Evolutionary conservation across 78 protist genomes (phyloP), one percentile per base, ranked within the genome.

Genomic region (Tieghemostelium lacteum): DNA sequence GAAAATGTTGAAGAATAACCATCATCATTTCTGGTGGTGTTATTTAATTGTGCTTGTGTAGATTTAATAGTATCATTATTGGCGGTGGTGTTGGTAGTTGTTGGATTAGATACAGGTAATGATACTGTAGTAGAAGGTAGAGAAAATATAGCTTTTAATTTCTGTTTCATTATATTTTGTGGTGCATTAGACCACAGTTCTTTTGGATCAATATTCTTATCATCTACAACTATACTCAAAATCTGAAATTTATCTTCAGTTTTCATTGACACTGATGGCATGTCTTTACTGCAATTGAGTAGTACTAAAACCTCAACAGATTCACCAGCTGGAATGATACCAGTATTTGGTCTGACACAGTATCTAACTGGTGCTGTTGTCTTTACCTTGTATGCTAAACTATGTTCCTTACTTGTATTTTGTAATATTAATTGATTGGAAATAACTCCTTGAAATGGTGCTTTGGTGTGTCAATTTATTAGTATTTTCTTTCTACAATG

Each of bases 341-440:
- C 96, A 26, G 78, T 80, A 45, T 94, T 94, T 69, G 96, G 96
- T 36, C 94, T 75, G 1, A 94, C 96, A 14, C 94, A 94, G 83
- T 94, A 94, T 66, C 77, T 70, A 73, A 75, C 64, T 33, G 96
- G 96, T 29, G 89, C 91, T 4, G 96, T 94, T 2, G 96, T 94
- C 54, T 94, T 94, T 2, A 94, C 96, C 42, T 94, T 94, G 57
- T 75, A 94, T 22, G 88, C 89, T 22, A 66, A 66, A 61, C 64
- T 72, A 45, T 74, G 64, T 31, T 92, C 85, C 14, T 75, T 73
- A 57, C 86, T 86, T 20, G 20, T 39, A 66, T 86, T 86, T 8
- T 58, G 31, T 40, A 86, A 39, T 58, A 55, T 83, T 22, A 83
- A 31, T 69, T 69, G 49, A 60, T 69, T 69, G n/a, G 78, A 33